Evolutionary conservation across 768 basidiomycete genomes (phyloP).

Genomic region (Collybia mongolica): DNA sequence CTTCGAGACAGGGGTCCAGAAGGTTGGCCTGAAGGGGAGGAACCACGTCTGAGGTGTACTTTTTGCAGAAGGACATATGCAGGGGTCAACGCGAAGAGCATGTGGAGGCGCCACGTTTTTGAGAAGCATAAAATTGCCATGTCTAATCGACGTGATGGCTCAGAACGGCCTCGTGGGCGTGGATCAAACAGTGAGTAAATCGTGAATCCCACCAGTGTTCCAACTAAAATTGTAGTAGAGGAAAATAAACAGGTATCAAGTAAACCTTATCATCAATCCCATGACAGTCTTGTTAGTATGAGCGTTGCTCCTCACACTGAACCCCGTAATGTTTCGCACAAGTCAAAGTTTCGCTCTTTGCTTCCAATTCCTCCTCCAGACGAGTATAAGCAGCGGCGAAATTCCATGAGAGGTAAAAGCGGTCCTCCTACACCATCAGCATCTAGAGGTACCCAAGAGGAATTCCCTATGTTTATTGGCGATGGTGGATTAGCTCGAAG

Average conservation of each 20-base stretch:
- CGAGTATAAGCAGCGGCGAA: slow-evolving; percentile 19
- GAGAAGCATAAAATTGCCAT: slow-evolving; percentile 91
- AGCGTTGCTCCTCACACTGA: slow-evolving; percentile 39
- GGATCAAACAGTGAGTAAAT: slow-evolving; percentile 58
- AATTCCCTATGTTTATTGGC: slow-evolving; percentile 16
- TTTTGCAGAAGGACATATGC: slow-evolving; percentile 84
- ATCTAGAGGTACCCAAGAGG: slow-evolving; percentile 22
- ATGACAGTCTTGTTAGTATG: slow-evolving; percentile 42
- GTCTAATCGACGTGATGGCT: slow-evolving; percentile 77
- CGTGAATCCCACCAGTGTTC: slow-evolving; percentile 1
- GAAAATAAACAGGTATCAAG: slow-evolving; percentile 47
- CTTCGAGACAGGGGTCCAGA: slow-evolving; percentile 66
- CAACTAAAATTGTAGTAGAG: slow-evolving; percentile 33
- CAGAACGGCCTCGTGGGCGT: slow-evolving; percentile 62
- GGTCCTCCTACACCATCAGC: slow-evolving; percentile 13
- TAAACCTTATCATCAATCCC: slow-evolving; percentile 31
- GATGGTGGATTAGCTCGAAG: slow-evolving; percentile 15
- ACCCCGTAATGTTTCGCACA: slow-evolving; percentile 32
- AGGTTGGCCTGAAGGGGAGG: slow-evolving; percentile 79
- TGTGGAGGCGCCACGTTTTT: slow-evolving; percentile 88
- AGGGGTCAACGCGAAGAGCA: slow-evolving; percentile 86
- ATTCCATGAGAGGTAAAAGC: slow-evolving; percentile 16
- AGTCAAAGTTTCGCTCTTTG: slow-evolving; percentile 43
- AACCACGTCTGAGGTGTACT: slow-evolving; percentile 77
- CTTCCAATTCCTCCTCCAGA: slow-evolving; percentile 17